A percentile compares a stretch with the other conserved stretches of the same genome.
These are phyloP conservation scores for maize (Zea mays) DNA, from an alignment of 176 grass and related monocot genomes.

Conservation along the genomic window DNA sequence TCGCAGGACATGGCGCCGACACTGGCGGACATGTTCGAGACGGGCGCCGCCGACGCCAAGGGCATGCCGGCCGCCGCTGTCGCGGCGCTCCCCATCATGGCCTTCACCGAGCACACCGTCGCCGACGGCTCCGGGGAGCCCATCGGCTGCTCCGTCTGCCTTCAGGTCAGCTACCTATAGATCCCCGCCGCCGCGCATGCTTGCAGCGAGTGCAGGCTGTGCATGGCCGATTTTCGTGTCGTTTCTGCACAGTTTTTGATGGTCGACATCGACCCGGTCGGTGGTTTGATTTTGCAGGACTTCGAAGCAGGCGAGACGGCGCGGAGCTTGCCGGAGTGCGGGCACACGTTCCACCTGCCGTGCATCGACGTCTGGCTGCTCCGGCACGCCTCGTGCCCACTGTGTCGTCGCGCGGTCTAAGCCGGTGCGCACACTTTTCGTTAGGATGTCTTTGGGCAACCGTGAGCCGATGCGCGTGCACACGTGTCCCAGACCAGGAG, in stretches of 20 bases:
- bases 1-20: conserved; percentile 29
- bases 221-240: no score
- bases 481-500: neutral
- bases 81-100: conserved; percentile 49
- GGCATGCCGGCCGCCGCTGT: conserved; percentile 55
- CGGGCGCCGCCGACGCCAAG: neutral
- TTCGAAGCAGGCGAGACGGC: conserved; percentile 58
- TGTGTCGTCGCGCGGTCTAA: conserved; percentile 58
- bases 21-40: conserved; percentile 68
- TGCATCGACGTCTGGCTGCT: conserved; percentile 80
- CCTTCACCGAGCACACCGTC: conserved; percentile 26
- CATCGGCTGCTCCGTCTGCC: conserved; percentile 71
- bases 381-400: conserved; percentile 67
- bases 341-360: conserved; percentile 67
- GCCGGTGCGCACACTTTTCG: neutral
- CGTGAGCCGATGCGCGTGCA: neutral
- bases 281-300: conserved; percentile 25
- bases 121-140: conserved; percentile 25
- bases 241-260: no score
- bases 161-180: conserved; percentile 22
- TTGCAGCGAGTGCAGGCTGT: no score
- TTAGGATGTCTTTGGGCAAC: neutral
- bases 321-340: conserved; percentile 58
- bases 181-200: no score
- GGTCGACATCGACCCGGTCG: no score